phyloP scores from a whole-genome alignment of 805 yeast species.

The Candida insectalens region DNA sequence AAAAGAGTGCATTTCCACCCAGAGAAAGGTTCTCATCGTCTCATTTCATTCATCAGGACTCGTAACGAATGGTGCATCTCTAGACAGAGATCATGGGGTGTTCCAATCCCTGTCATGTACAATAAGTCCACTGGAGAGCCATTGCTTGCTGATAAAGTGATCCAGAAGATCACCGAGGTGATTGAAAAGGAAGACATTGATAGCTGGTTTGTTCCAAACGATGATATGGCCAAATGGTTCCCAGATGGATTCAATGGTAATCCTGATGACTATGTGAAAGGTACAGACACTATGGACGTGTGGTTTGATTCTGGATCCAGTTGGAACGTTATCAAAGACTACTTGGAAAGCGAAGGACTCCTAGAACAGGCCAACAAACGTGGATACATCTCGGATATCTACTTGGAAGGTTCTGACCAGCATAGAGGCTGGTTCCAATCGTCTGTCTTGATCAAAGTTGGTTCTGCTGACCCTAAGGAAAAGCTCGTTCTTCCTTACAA shows the following conservation, averaged over 20 bases:
- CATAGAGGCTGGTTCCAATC: conserved; percentile 99
- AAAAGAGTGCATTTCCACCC: conserved; percentile 65
- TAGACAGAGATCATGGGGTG: conserved; percentile 96
- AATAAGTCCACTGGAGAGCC: conserved; percentile 52
- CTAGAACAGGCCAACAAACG: conserved; percentile 24
- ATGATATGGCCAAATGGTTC: conserved; percentile 52
- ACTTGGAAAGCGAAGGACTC: conserved; percentile 26
- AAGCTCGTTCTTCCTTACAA: conserved; percentile 46
- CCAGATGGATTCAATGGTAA: conserved; percentile 39
- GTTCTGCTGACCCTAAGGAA: conserved; percentile 22
- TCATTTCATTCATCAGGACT: conserved; percentile 59
- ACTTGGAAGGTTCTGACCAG: conserved; percentile 95
- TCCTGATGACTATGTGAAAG: conserved; percentile 44
- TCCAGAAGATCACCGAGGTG: conserved; percentile 45
- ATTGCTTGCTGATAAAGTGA: conserved; percentile 44
- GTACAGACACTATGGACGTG: conserved; percentile 93
- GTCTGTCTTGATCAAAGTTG: conserved; percentile 71
- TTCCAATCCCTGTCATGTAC: conserved; percentile 86
- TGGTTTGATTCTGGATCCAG: conserved; percentile 98
- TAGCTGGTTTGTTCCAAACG: conserved; percentile 54
- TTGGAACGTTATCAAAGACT: conserved; percentile 56
- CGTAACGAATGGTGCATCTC: conserved; percentile 98
- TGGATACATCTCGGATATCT: conserved; percentile 61
- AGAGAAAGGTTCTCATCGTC: conserved; percentile 57
- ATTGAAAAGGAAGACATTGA: conserved; percentile 58